phyloP scores from a whole-genome alignment of 2,329 filamentous ascomycete genomes.

The Colletotrichum tamarilloi region DNA sequence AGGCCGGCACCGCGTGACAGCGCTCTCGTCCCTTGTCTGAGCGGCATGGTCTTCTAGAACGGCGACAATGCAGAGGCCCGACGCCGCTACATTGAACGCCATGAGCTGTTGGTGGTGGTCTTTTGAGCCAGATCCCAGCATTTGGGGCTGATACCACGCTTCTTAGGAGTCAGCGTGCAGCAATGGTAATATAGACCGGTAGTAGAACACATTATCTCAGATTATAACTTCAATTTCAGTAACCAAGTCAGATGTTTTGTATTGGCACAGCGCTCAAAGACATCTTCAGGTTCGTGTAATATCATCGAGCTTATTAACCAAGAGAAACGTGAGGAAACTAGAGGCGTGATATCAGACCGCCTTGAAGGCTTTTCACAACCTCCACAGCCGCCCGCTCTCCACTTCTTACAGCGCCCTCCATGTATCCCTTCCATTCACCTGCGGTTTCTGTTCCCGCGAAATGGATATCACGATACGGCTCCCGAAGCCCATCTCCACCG shows the following conservation, averaged over 20 bases:
- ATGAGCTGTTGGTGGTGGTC: not conserved
- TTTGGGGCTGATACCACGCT: too few species aligned
- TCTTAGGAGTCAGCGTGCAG: too few species aligned
- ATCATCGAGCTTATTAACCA: too few species aligned
- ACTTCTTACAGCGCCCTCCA: conserved; percentile 65
- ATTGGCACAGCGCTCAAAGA: too few species aligned
- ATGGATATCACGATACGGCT: conserved; percentile 45
- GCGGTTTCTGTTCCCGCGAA: conserved; percentile 67
- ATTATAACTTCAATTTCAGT: too few species aligned
- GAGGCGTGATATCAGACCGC: conserved; percentile 15
- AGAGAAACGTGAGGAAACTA: not conserved
- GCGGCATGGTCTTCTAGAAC: not conserved
- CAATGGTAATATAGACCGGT: too few species aligned
- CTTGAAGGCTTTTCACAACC: conserved; percentile 44
- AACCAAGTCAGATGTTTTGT: too few species aligned
- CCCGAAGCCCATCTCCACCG: conserved; percentile 46
- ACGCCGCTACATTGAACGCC: not conserved
- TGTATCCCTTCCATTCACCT: conserved; percentile 66
- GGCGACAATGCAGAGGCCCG: not conserved
- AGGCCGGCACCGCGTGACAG: not conserved
- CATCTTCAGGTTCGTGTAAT: too few species aligned
- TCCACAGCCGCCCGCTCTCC: conserved; percentile 61
- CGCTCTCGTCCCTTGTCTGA: not conserved
- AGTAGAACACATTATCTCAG: accelerated
- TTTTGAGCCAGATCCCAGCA: too few species aligned